phyloP scores from a whole-genome alignment of 768 basidiomycete species.

The Rhodosporidiobolus odoratus region DNA sequence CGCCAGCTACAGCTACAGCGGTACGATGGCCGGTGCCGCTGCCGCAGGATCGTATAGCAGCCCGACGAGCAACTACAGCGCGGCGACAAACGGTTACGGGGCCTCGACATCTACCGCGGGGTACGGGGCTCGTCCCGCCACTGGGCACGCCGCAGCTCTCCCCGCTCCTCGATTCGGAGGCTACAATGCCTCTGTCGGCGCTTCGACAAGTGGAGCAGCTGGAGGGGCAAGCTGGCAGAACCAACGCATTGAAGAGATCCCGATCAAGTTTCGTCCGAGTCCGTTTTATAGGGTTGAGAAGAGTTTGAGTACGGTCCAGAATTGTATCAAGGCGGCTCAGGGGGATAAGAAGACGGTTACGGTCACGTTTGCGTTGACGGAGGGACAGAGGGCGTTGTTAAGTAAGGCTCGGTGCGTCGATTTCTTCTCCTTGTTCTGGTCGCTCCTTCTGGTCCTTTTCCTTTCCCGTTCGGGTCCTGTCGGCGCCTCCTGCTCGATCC shows the following conservation, averaged over 20 bases:
- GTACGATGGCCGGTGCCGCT: not conserved
- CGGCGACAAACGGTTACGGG: not conserved
- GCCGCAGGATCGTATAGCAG: too few relatives aligned
- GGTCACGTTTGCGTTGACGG: conserved; percentile 60
- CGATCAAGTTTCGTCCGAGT: conserved; percentile 38
- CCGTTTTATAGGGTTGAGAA: conserved; percentile 41
- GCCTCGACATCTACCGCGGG: not conserved
- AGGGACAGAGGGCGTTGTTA: conserved; percentile 62
- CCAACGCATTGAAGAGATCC: conserved; percentile 5
- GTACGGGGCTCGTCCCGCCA: not conserved
- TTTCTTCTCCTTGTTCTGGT: not conserved
- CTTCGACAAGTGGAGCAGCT: not conserved
- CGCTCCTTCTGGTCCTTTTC: not conserved
- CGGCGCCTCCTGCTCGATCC: not conserved
- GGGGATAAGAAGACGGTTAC: conserved; percentile 63
- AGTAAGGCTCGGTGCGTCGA: conserved; percentile 54
- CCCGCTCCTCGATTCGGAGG: conserved; percentile 19
- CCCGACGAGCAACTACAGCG: not conserved
- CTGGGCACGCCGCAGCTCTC: not conserved
- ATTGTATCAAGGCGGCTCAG: conserved; percentile 54
- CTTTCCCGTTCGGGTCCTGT: not conserved
- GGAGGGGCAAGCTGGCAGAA: not conserved
- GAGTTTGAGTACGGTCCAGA: conserved; percentile 11
- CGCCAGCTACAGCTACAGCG: not conserved
- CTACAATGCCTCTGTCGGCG: not conserved